A percentile compares a stretch with the other conserved stretches of the same genome.
Evolutionary conservation across 2,329 filamentous ascomycete species (phyloP).

Genomic region (Verticillium nubilum): DNA sequence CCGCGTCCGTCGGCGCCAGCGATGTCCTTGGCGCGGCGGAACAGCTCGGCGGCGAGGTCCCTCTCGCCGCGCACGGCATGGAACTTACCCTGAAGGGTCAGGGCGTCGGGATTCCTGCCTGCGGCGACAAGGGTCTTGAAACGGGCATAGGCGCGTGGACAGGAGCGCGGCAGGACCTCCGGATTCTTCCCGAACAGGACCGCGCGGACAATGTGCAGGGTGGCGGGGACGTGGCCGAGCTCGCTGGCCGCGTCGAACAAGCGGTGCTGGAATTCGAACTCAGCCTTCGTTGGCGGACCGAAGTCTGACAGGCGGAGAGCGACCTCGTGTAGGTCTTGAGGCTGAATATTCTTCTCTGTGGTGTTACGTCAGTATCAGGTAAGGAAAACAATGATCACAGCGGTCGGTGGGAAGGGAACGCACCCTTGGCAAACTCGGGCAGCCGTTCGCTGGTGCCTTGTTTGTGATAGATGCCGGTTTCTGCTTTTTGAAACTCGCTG

Average conservation of each 20-base stretch:
- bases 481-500: not conserved
- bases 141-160: slow-evolving; percentile 16
- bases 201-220: slow-evolving; percentile 12
- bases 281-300: not conserved
- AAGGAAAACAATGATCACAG: no score
- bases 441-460: not conserved
- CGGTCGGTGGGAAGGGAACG: not conserved
- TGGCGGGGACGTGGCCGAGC: slow-evolving; percentile 21
- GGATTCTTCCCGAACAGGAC: not conserved
- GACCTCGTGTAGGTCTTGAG: slow-evolving; percentile 1
- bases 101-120: slow-evolving; percentile 26
- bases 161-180: slow-evolving; percentile 3
- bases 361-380: not conserved
- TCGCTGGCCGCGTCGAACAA: slow-evolving; percentile 26
- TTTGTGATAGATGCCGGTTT: not conserved
- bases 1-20: not conserved
- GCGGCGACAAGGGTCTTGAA: slow-evolving; percentile 23
- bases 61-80: not conserved
- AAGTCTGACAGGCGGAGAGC: not conserved
- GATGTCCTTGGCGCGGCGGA: not conserved
- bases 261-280: not conserved
- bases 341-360: slow-evolving; percentile 1
- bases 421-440: slow-evolving; percentile 1
- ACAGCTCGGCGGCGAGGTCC: not conserved
- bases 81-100: slow-evolving; percentile 9